These are phyloP conservation scores for Teratosphaeria nubilosa DNA, from an alignment of 2,329 filamentous ascomycete species.

Conservation along the genomic window DNA sequence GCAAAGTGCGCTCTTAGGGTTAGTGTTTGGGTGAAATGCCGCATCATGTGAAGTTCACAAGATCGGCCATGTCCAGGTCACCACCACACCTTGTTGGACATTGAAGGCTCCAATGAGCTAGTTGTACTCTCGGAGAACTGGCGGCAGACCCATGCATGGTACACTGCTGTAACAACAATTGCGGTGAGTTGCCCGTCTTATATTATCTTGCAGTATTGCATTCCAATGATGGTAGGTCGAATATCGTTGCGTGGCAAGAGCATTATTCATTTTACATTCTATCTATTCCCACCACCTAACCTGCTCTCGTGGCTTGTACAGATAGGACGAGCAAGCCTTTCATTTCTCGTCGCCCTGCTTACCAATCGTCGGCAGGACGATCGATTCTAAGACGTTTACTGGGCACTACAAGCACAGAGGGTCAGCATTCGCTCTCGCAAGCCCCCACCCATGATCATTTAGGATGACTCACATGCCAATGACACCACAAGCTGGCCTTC, in stretches of 20 bases:
- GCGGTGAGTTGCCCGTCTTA: too few relatives aligned
- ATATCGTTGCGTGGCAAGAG: background rate
- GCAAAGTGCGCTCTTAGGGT: background rate
- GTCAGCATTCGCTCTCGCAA: background rate
- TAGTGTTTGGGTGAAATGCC: background rate
- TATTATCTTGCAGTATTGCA: too few relatives aligned
- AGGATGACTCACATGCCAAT: conserved; percentile 23
- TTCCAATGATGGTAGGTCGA: too few relatives aligned
- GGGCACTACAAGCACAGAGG: background rate
- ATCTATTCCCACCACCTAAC: background rate
- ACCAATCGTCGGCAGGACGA: background rate
- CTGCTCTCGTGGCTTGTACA: background rate
- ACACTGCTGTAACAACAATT: too few relatives aligned
- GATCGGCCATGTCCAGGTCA: too few relatives aligned
- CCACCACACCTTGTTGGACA: too few relatives aligned
- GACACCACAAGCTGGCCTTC: conserved; percentile 79
- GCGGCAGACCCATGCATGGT: too few relatives aligned
- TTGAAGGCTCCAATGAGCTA: too few relatives aligned
- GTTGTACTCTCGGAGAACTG: too few relatives aligned
- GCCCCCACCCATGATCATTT: background rate
- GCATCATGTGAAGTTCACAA: too few relatives aligned
- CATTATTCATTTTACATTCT: background rate
- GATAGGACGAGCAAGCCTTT: background rate
- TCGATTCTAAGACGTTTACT: background rate
- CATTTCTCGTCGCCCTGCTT: background rate